A percentile compares a stretch with the other conserved stretches of the same genome.
Evolutionary conservation across 306 rosid genomes (phyloP).

Genomic region (Cucurbita moschata): DNA sequence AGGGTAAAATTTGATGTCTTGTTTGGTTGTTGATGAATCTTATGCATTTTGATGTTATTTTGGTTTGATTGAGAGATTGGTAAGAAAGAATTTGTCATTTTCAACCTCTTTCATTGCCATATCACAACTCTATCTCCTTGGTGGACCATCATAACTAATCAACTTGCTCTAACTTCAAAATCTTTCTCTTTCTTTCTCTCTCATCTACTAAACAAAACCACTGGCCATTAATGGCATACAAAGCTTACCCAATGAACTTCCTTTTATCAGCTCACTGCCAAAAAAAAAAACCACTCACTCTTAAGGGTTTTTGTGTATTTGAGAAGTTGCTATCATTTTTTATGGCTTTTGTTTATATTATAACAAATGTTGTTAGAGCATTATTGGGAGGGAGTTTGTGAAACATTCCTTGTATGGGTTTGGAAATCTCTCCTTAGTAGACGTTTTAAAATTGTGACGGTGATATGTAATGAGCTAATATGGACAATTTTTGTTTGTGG

Average conservation of each 20-base stretch:
- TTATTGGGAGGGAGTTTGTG: too few relatives aligned
- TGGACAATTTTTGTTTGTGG: too few relatives aligned
- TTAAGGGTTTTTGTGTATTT: not conserved
- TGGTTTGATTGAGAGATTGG: too few relatives aligned
- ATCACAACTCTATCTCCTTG: slow-evolving; percentile 1
- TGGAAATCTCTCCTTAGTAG: too few relatives aligned
- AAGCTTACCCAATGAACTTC: not conserved
- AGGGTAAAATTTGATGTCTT: too few relatives aligned
- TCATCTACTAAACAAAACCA: not conserved
- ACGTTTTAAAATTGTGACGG: too few relatives aligned
- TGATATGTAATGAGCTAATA: too few relatives aligned
- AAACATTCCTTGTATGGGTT: too few relatives aligned
- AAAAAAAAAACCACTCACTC: not conserved
- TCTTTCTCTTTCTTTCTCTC: not conserved
- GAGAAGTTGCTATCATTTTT: not conserved
- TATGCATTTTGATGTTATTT: too few relatives aligned
- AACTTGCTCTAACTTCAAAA: not conserved
- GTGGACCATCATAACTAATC: not conserved
- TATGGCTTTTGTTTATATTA: not conserved
- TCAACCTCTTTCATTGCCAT: not conserved
- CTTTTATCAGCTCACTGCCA: not conserved
- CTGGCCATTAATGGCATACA: not conserved
- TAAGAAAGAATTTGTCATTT: not conserved
- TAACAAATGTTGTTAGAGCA: too few relatives aligned
- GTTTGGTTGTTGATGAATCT: too few relatives aligned